Evolutionary conservation across 2,329 filamentous ascomycete species (phyloP), one percentile per base, ranked within the genome.

Genomic region (Arthrobotrys sinensis): DNA sequence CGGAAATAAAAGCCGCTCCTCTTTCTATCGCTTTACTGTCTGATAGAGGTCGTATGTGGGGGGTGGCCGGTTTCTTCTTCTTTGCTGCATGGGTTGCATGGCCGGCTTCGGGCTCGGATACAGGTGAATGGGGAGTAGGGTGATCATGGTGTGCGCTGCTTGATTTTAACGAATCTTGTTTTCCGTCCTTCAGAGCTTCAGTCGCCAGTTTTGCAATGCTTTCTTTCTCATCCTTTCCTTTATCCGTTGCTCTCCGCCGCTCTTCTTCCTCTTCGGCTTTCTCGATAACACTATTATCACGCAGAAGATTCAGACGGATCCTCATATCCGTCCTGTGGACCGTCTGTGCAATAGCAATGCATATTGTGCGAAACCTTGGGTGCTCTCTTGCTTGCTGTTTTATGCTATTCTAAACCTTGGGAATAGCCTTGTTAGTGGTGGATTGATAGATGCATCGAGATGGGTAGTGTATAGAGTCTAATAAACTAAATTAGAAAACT

Each of bases 21-120:
- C 88, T 88, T 82, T 92, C 90, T 68, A 92, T 91, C 0, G 90
- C 90, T 81, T 91, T 91, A 11, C 88, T 87, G 82, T 92, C 90
- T 1, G 89, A 89, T 10, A 92, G 85, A 6, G 90, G 90, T 52
- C 90, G 85, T 70, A 92, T 91, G 38, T 87, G 87, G 4, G 88
- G 88, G 71, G 85, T 85, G 28, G 83, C 84, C 11, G 69, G 24
- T 24, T 75, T 75, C 46, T 70, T 79, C 69, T 79, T 79, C 50
- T 69, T 75, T 5, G 62, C 32, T 16, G 73, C 8, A 14, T 12
- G 60, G 5, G 16, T 57, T 28, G 46, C 28, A 24, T 64, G 57
- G 21, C 8, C 28, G 14, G 28, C 28, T 3, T 65, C 62, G 5
- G 63, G n/a, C 14, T 38, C 64, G 8, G 68, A 21, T 16, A 55